Evolutionary conservation across 2,329 filamentous ascomycete species (phyloP).

Genomic region (Leptographium flavum): DNA sequence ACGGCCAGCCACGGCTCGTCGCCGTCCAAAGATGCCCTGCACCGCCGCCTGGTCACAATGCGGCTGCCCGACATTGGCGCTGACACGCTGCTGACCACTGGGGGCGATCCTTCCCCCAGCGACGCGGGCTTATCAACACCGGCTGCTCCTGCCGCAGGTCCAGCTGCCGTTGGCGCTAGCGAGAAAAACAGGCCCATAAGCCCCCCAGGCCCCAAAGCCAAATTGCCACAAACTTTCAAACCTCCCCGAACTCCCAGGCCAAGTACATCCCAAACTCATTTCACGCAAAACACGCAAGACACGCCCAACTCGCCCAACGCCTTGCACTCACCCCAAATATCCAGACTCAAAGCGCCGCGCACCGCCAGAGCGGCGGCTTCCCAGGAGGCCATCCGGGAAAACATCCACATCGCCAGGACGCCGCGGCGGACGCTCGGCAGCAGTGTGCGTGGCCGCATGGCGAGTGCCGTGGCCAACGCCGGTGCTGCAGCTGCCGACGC

Average conservation of each 20-base stretch:
- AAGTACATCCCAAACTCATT: too few relatives aligned
- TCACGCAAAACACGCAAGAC: slow-evolving; percentile 6
- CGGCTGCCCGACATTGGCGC: slow-evolving; percentile 18
- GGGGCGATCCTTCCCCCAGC: neutral
- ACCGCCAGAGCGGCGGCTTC: neutral
- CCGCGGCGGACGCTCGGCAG: neutral
- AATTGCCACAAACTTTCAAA: slow-evolving; percentile 11
- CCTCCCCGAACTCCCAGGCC: too few relatives aligned
- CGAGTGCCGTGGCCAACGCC: neutral
- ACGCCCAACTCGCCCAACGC: too few relatives aligned
- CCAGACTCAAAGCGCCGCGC: too few relatives aligned
- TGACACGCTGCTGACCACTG: slow-evolving; percentile 12
- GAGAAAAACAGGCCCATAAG: neutral
- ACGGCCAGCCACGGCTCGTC: too few relatives aligned
- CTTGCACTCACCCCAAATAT: too few relatives aligned
- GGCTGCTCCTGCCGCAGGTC: neutral
- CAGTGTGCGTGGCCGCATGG: slow-evolving; percentile 9
- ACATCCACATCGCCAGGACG: neutral
- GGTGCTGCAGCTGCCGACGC: slow-evolving; percentile 5
- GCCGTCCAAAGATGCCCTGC: slow-evolving; percentile 34
- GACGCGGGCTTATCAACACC: neutral
- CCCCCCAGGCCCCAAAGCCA: neutral
- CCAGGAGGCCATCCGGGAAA: neutral
- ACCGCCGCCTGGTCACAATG: slow-evolving; percentile 29
- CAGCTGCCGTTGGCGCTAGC: neutral